Conservation (phyloP, 331 rosid species). For the Acacia concinna region DNA sequence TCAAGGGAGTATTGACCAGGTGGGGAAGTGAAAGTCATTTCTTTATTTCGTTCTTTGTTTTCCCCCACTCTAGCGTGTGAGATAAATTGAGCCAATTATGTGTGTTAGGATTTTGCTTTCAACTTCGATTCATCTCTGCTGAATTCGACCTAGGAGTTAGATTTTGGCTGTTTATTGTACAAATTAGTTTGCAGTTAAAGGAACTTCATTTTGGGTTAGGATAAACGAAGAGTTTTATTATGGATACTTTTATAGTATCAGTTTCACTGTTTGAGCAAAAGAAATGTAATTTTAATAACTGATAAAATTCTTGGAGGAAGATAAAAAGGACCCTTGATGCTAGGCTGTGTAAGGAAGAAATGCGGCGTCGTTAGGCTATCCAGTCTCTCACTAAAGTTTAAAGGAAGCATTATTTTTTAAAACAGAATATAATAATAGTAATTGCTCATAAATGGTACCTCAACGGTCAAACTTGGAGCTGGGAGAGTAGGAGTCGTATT, state of each 20-base stretch:
- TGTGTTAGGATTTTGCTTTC: slow-evolving; percentile 35
- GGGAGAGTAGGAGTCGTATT: background rate
- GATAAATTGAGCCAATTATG: slow-evolving; percentile 15
- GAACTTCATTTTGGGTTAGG: background rate
- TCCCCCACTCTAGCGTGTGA: slow-evolving; percentile 3
- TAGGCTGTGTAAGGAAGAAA: too few species aligned
- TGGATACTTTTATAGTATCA: background rate
- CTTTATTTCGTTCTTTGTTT: background rate
- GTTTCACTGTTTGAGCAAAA: background rate
- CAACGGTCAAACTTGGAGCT: background rate
- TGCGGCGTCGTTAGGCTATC: background rate
- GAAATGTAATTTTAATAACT: background rate
- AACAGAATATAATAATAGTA: background rate
- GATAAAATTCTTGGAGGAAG: too few species aligned
- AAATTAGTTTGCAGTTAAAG: slow-evolving; percentile 52
- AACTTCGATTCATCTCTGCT: slow-evolving; percentile 25
- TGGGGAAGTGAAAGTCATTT: slow-evolving; percentile 16
- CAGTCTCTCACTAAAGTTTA: background rate
- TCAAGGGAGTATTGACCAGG: slow-evolving; percentile 3
- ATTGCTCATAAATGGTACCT: background rate
- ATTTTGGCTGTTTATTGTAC: slow-evolving; percentile 56
- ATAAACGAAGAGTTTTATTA: background rate
- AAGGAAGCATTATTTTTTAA: background rate
- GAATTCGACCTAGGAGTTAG: slow-evolving; percentile 28
- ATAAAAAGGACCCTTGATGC: too few species aligned